Conservation (phyloP, 106 monocot genomes). For the Allium cepa region DNA sequence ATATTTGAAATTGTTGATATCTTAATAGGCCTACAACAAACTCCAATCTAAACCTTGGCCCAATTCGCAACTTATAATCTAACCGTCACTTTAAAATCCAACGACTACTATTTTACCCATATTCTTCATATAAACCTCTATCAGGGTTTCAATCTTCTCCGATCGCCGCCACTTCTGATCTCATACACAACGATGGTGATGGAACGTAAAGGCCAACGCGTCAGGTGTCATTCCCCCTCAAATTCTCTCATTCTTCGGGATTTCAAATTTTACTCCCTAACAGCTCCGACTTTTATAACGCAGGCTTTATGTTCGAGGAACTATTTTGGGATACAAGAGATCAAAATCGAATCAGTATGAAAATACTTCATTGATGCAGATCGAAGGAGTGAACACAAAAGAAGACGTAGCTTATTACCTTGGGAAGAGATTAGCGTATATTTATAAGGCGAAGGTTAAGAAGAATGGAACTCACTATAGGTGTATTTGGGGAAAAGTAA, state of each 20-base stretch:
- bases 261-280: not conserved
- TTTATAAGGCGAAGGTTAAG: constrained; percentile 48
- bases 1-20: too few species aligned
- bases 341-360: constrained; percentile 44
- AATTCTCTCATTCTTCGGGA: not conserved
- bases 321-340: constrained; percentile 77
- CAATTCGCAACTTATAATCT: too few species aligned
- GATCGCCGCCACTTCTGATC: not conserved
- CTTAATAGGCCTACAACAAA: too few species aligned
- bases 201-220: not conserved
- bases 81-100: too few species aligned
- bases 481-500: constrained; percentile 45
- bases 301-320: constrained; percentile 69
- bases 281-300: not conserved
- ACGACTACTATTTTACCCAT: too few species aligned
- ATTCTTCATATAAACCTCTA: too few species aligned
- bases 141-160: not conserved
- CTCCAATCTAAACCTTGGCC: too few species aligned
- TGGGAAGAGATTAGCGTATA: constrained; percentile 31
- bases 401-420: constrained; percentile 37
- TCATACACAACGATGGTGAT: not conserved
- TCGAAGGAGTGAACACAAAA: constrained; percentile 50
- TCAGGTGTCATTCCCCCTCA: not conserved
- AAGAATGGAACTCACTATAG: constrained; percentile 24
- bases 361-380: constrained; percentile 44